Conservation (phyloP, 2,329 filamentous ascomycete genomes). For the Cladophialophora exuberans region DNA sequence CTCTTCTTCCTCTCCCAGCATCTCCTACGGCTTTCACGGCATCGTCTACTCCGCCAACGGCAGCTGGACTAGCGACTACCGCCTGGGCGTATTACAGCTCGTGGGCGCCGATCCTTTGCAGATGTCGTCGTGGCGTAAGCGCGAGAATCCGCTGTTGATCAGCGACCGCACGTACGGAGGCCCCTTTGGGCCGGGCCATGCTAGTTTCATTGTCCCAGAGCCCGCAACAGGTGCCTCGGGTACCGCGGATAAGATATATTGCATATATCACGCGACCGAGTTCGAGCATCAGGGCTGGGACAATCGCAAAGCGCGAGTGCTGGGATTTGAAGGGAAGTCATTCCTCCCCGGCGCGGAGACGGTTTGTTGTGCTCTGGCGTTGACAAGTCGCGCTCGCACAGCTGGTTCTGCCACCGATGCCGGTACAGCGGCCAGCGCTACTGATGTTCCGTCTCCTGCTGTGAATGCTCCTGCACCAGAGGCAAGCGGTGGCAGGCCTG, state of each 20-base stretch:
- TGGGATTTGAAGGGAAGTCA: constrained; percentile 17
- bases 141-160: constrained; percentile 25
- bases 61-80: constrained; percentile 33
- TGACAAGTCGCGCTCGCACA: too few relatives aligned
- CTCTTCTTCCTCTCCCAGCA: not conserved
- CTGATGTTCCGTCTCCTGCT: too few relatives aligned
- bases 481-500: too few relatives aligned
- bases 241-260: too few relatives aligned
- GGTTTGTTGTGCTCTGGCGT: constrained; percentile 28
- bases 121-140: constrained; percentile 28
- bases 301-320: constrained; percentile 31
- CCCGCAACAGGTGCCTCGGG: too few relatives aligned
- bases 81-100: constrained; percentile 27
- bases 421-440: too few relatives aligned
- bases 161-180: constrained; percentile 24
- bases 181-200: constrained; percentile 34
- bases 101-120: constrained; percentile 23
- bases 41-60: constrained; percentile 35
- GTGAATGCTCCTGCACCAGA: too few relatives aligned
- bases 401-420: too few relatives aligned
- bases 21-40: constrained; percentile 29
- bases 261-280: constrained; percentile 34
- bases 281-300: constrained; percentile 28
- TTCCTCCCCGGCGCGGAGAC: constrained; percentile 22
- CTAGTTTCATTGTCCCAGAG: constrained; percentile 33